Base-by-base conservation (phyloP, 2,329 filamentous ascomycete species). In the Graphilbum fragrans region DNA sequence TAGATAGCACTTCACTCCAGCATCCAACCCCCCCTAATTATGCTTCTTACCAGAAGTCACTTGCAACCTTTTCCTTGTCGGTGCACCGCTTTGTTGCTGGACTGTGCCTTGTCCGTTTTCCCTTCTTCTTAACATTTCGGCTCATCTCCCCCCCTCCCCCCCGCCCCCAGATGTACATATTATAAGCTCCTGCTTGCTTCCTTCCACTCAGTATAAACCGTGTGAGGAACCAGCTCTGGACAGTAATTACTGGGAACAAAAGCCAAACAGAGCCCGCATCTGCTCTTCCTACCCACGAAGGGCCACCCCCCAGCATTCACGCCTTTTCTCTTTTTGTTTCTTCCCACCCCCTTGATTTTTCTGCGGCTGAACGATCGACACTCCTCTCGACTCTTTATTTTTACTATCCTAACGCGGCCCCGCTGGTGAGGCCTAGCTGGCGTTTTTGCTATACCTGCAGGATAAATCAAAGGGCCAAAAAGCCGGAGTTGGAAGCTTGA, bases 401-500 rank as follows among this genome's bases (percentile, higher is more conserved):
- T 38, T 29, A n/a, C 23, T 29, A n/a, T 18, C 8, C 16, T 18
- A n/a, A 39, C 38, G 35, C 43, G 42, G 43, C 45, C 41, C 32
- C 38, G 34, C 40, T 41, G 38, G 45, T 44, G 45, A 45, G 43
- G 41, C 39, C 47, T 47, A 43, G 41, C 41, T 49, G 47, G 42
- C 34, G 23, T 31, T 32, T 35, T 17, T 23, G 5, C 34, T 17
- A 29, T 7, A 34, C 6, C n/a, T 20, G 6, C 33, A 35, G 16
- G 25, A n/a, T 8, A 35, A 17, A 16, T 22, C 23, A 32, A 22
- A n/a, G 27, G 8, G 17, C 23, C 20, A 21, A 20, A 17, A 16
- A 23, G 7, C 11, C 19, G 20, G 12, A 22, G 14, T 5, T 10
- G 29, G 25, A 19, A 17, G 27, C 25, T 29, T 21, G 19, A n/a